A percentile compares a stretch with the other conserved stretches of the same genome.
These are phyloP conservation scores for Poteriospumella lacustris DNA, from an alignment of 108 stramenopile species.

Conservation along the genomic window DNA sequence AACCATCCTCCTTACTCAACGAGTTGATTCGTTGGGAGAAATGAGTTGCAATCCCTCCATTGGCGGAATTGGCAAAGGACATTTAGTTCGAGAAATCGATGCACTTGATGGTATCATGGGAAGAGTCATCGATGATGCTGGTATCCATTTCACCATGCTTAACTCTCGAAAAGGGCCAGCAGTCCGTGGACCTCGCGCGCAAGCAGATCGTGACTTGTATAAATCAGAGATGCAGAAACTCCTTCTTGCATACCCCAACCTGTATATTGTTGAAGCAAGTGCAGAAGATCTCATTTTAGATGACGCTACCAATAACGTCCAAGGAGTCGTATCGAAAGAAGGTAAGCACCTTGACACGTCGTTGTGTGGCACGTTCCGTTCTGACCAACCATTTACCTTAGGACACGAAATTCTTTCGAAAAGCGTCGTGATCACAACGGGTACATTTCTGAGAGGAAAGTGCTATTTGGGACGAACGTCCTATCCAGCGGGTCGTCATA, in stretches of 20 bases:
- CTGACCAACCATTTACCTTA: neutral
- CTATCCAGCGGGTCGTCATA: conserved; percentile 82
- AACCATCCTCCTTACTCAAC: conserved; percentile 85
- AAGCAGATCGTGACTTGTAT: conserved; percentile 94
- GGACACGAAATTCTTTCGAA: conserved; percentile 61
- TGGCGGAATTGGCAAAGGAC: conserved; percentile 98
- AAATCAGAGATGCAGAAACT: conserved; percentile 71
- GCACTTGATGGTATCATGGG: conserved; percentile 93
- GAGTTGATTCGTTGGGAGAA: conserved; percentile 80
- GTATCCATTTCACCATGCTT: conserved; percentile 87
- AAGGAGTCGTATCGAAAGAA: conserved; percentile 50
- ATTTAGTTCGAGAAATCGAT: conserved; percentile 91
- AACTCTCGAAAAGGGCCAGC: conserved; percentile 83
- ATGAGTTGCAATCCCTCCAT: conserved; percentile 94
- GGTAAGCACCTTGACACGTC: neutral
- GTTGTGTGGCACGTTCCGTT: neutral
- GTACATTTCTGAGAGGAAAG: conserved; percentile 86
- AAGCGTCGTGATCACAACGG: conserved; percentile 88
- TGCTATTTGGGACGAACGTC: conserved; percentile 48
- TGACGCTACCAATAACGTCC: conserved; percentile 52
- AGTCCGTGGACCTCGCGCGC: conserved; percentile 71
- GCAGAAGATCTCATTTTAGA: conserved; percentile 87
- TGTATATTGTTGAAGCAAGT: conserved; percentile 71
- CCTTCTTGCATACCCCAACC: conserved; percentile 54
- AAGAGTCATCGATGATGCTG: conserved; percentile 75